Evolutionary conservation across 2,329 filamentous ascomycete species (phyloP).

Genomic region (Metarhizium rileyi): DNA sequence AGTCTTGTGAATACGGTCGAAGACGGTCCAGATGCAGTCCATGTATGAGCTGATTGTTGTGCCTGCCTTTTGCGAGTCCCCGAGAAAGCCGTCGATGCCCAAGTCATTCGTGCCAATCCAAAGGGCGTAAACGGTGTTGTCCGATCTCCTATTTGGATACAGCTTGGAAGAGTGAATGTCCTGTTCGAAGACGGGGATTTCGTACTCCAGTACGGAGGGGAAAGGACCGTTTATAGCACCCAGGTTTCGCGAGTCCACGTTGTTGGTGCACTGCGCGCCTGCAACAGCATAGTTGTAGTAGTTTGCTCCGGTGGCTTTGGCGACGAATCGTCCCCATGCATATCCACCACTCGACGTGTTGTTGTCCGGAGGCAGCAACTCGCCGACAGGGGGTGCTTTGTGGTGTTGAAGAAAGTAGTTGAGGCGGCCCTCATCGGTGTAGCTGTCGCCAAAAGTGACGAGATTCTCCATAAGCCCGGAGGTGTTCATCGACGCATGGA

Average conservation of each 20-base stretch:
- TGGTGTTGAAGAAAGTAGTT: constrained; percentile 54
- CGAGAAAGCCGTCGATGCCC: constrained; percentile 54
- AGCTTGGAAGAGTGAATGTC: constrained; percentile 32
- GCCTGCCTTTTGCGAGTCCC: constrained; percentile 48
- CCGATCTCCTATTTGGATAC: constrained; percentile 33
- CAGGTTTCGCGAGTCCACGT: constrained; percentile 49
- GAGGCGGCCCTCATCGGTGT: constrained; percentile 62
- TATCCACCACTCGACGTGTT: constrained; percentile 54
- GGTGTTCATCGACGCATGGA: background rate
- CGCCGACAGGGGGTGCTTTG: constrained; percentile 51
- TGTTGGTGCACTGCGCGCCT: constrained; percentile 64
- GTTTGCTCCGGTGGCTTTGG: constrained; percentile 44
- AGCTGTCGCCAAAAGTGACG: constrained; percentile 66
- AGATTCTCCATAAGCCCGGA: constrained; percentile 33
- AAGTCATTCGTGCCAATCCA: constrained; percentile 82
- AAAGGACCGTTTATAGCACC: constrained; percentile 41
- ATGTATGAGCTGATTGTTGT: constrained; percentile 56
- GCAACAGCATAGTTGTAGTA: constrained; percentile 62
- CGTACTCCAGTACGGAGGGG: constrained; percentile 53
- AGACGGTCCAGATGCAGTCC: constrained; percentile 55
- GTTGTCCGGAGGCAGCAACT: constrained; percentile 33
- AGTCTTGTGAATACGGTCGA: constrained; percentile 53
- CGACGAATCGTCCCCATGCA: constrained; percentile 59
- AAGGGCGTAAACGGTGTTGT: constrained; percentile 62
- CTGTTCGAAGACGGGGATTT: constrained; percentile 46